Base-by-base conservation (phyloP, 1,284 basidiomycete species). In the Rhodotorula sp. region DNA sequence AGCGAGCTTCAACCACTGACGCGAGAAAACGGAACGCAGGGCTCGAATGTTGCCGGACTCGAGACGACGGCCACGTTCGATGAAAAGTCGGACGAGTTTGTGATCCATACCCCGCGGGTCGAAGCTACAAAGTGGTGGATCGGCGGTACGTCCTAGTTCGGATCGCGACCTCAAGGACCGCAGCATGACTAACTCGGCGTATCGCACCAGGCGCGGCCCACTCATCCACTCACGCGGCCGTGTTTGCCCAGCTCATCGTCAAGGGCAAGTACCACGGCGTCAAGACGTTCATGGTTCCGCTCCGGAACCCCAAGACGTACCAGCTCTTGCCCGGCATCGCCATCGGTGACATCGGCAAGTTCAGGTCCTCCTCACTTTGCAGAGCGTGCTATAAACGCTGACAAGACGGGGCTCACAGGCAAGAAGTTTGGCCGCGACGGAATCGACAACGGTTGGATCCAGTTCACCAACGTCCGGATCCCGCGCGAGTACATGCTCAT, bases 1-100 rank as follows among this genome's bases (percentile, higher is more conserved):
- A 39, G 20, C n/a, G n/a, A 15, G 59, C 16, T 3, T 34, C 39
- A n/a, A 80, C 81, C 7, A 7, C n/a, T 49, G 26, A n/a, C 16
- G 26, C 39, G 34, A 70, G 34, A 70, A 76, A 81, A 12, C 29
- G 15, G 31, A 39, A 20, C 29, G 29, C 47, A 68, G 52, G 78
- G 72, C n/a, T 64, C 71, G 31, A 87, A 87, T 77, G 85, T 87
- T 39, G 86, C 86, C 15, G 86, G 86, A 20, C 81, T 87, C 63
- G 85, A 87, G 79, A 87, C 86, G 51, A 86, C 85, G 7, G 85
- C 86, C 0, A 86, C 85, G 3, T 86, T 86, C 68, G 86, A 87
- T 79, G 79, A 79, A 31, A 76, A 79, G 63, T 80, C 84, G 4
- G 86, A 87, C 80, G 85, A 86, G 78, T 86, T 86, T 65, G 79